Evolutionary conservation across 2,329 filamentous ascomycete genomes (phyloP).

Genomic region (Calonectria hongkongensis): DNA sequence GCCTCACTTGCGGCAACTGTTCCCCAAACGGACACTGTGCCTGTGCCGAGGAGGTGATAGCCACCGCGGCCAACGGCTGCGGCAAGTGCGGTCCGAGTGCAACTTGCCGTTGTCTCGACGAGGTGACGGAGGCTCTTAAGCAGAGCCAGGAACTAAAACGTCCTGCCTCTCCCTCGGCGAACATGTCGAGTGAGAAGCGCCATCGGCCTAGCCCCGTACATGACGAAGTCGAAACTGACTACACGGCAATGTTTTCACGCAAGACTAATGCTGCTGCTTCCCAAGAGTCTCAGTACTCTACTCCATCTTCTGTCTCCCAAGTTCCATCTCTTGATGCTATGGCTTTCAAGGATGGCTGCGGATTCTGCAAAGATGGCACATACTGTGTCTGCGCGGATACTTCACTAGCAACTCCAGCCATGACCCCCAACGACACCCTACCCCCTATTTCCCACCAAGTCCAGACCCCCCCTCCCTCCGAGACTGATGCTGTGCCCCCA

Average conservation of each 20-base stretch:
- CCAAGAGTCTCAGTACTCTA: conserved; percentile 50
- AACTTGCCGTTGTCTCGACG: conserved; percentile 79
- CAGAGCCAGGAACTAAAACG: conserved; percentile 66
- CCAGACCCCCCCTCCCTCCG: conserved; percentile 76
- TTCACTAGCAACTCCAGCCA: conserved; percentile 63
- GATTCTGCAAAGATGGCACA: conserved; percentile 88
- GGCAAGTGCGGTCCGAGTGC: conserved; percentile 78
- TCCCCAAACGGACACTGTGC: conserved; percentile 71
- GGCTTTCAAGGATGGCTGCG: conserved; percentile 80
- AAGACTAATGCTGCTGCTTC: conserved; percentile 57
- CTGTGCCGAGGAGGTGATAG: conserved; percentile 76
- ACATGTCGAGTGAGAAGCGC: conserved; percentile 72
- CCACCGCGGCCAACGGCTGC: conserved; percentile 75
- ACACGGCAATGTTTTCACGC: conserved; percentile 79
- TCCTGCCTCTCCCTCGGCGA: conserved; percentile 66
- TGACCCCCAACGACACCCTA: conserved; percentile 63
- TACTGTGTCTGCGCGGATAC: conserved; percentile 88
- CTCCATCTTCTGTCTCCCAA: conserved; percentile 61
- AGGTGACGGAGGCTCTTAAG: conserved; percentile 72
- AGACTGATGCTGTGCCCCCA: conserved; percentile 73
- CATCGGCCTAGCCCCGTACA: conserved; percentile 70
- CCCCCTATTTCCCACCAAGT: conserved; percentile 68
- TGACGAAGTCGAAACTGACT: conserved; percentile 83
- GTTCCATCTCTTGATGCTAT: conserved; percentile 61
- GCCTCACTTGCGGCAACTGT: conserved; percentile 74